phyloP scores from a whole-genome alignment of 2,329 filamentous ascomycete genomes.

The Dendrostoma leiphaemia region DNA sequence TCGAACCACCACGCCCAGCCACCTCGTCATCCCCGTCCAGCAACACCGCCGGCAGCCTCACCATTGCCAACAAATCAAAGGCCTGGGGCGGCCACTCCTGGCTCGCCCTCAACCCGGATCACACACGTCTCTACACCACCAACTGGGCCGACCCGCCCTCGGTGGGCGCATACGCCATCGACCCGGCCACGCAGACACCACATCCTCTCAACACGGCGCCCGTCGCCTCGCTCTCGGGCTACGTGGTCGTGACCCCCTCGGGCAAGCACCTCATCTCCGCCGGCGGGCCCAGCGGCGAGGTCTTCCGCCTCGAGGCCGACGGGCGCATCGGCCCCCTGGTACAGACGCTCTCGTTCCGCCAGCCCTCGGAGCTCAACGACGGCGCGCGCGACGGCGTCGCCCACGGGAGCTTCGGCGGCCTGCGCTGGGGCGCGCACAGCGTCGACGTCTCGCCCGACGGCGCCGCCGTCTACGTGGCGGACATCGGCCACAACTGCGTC shows the following conservation, averaged over 20 bases:
- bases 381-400: slow-evolving; percentile 17
- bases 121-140: slow-evolving; percentile 18
- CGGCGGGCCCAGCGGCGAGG: slow-evolving; percentile 17
- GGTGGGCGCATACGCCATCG: slow-evolving; percentile 18
- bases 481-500: slow-evolving; percentile 22
- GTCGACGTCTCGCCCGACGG: slow-evolving; percentile 20
- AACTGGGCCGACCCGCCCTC: slow-evolving; percentile 17
- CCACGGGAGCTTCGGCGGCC: slow-evolving; percentile 20
- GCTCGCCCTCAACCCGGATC: slow-evolving; percentile 19
- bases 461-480: slow-evolving; percentile 19
- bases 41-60: slow-evolving; percentile 3
- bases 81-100: slow-evolving; percentile 20
- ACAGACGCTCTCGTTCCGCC: slow-evolving; percentile 19
- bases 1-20: slow-evolving; percentile 7
- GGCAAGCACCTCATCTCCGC: slow-evolving; percentile 15
- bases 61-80: slow-evolving; percentile 7
- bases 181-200: slow-evolving; percentile 1
- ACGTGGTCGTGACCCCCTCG: slow-evolving; percentile 10
- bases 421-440: slow-evolving; percentile 21
- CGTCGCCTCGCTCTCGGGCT: slow-evolving; percentile 15
- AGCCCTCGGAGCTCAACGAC: slow-evolving; percentile 14
- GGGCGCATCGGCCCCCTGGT: slow-evolving; percentile 16
- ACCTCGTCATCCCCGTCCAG: neutral
- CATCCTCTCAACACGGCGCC: slow-evolving; percentile 12
- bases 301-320: slow-evolving; percentile 10